Evolutionary conservation across 495 filamentous ascomycete genomes (phyloP), one percentile per base, ranked within the genome.

Genomic region (Durotheca rogersii): DNA sequence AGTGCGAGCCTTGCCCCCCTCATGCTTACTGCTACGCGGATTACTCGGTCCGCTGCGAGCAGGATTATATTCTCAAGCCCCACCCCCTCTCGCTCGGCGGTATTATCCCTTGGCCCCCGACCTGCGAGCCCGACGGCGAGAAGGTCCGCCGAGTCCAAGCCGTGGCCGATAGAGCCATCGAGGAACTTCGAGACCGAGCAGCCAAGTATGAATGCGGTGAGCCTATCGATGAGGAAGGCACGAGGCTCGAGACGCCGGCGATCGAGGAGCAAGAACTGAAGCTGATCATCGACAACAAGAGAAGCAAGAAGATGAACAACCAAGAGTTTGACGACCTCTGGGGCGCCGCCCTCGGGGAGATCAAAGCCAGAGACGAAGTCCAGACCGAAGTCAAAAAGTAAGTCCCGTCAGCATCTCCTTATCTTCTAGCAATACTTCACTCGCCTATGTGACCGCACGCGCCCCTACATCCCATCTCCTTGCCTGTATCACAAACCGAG

Each of bases 61-160:
- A 81, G 40, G 93, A 90, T 61, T 98, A 91, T 61, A 76, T 97
- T 37, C 77, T 93, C 19, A 84, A 86, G 63, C 78, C 84, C 5
- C 93, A 96, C 67, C 92, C 90, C 5, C 75, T 96, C 9, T 83
- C 90, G 0, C 62, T 96, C 0, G 83, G 85, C 16, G 92, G 93
- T 3, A 59, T 93, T 10, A 60, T 96, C 6, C 93, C 93, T 12
- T 71, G 97, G 19, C 81, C 92, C 1, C 92, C 93, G 9, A 89
- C 86, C n/a, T 98, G 93, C 65, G 92, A 96, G 65, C 85, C 94
- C 1, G 94, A 98, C 65, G 88, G 90, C 39, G 88, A 92, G 65
- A 96, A 95, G 62, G 88, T 85, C 14, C 85, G 90, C 37, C 82
- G 84, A 18, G 88, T 96, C 34, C 86, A 89, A 60, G 81, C 84